Evolutionary conservation across 768 basidiomycete species (phyloP), one percentile per base, ranked within the genome.

Genomic region (Sarcodon sp.): DNA sequence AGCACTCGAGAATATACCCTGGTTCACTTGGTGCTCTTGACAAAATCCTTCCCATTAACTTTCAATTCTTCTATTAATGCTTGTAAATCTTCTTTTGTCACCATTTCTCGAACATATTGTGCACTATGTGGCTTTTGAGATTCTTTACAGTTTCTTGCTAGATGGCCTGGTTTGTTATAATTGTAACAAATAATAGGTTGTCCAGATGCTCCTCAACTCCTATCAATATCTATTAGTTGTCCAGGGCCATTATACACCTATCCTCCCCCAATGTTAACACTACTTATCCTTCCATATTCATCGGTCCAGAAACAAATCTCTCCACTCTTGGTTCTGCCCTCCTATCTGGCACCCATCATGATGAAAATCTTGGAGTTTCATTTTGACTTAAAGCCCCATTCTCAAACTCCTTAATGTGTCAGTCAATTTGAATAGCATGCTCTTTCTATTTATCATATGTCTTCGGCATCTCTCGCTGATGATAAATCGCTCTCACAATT

Each of bases 201-300:
- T 51, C 45, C n/a, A 35, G 47, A 9, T 51, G 46, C 33, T 50
- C 54, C 7, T 36, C 46, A 9, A 34, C 27, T 8, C 50, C 38
- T 37, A 36, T 51, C 50, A 0, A 57, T 10, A 16, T 57, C 56
- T 54, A 55, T 57, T 13, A 50, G 52, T 35, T 55, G 50, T 9
- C 56, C 56, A 6, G 47, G 50, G 3, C 56, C 54, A 2, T 43
- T 18, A 7, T 44, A 56, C 2, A 49, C 21, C 4, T 27, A 4
- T 27, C 21, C 21, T 27, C 21, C 21, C 4, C 21, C 21, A 27
- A 27, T 27, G 21, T n/a, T n/a, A n/a, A n/a, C n/a, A n/a, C 21
- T 4, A 27, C 21, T 27, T 27, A 4, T 27, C 21, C 21, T 27
- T 27, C 21, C 21, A 27, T 2, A 27, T 27, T 27, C 4, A 4